Percentiles rank a stretch among this genome's conserved stretches.
Conservation (phyloP, 768 basidiomycete genomes). For the Pleurotus platypus region DNA sequence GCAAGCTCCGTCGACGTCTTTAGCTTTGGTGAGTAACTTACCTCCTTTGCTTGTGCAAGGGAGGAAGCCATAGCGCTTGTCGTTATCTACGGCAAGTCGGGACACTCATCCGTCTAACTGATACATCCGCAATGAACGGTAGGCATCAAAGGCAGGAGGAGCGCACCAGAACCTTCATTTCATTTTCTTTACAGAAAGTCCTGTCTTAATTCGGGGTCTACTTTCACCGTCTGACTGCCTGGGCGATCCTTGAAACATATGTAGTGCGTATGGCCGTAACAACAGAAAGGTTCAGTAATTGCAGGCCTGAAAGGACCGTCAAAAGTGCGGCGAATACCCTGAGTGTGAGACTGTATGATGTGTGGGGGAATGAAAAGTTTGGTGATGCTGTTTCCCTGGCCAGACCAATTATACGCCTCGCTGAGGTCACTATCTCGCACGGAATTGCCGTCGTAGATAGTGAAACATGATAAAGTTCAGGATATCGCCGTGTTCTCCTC, state of each 20-base stretch:
- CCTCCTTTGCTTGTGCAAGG: neutral
- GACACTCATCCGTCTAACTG: neutral
- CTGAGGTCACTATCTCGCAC: neutral
- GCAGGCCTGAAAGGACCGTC: conserved; percentile 2
- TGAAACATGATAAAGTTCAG: neutral
- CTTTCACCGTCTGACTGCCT: neutral
- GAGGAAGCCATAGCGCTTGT: neutral
- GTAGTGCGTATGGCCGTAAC: neutral
- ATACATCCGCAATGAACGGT: neutral
- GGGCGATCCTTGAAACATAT: neutral
- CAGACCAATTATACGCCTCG: no score
- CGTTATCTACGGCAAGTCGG: neutral
- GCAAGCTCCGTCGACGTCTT: no score
- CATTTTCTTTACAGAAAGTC: conserved; percentile 2
- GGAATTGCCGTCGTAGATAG: neutral
- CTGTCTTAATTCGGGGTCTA: neutral
- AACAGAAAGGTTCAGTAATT: neutral
- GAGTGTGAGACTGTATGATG: conserved; percentile 2
- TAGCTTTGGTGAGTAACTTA: neutral
- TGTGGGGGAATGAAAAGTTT: neutral
- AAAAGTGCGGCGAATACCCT: conserved; percentile 6
- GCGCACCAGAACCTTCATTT: neutral
- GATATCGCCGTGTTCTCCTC: no score
- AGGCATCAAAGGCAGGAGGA: neutral
- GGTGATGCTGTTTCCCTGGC: neutral